Evolutionary conservation across 139 green algal genomes (phyloP).

Genomic region (Gonium pectorale): DNA sequence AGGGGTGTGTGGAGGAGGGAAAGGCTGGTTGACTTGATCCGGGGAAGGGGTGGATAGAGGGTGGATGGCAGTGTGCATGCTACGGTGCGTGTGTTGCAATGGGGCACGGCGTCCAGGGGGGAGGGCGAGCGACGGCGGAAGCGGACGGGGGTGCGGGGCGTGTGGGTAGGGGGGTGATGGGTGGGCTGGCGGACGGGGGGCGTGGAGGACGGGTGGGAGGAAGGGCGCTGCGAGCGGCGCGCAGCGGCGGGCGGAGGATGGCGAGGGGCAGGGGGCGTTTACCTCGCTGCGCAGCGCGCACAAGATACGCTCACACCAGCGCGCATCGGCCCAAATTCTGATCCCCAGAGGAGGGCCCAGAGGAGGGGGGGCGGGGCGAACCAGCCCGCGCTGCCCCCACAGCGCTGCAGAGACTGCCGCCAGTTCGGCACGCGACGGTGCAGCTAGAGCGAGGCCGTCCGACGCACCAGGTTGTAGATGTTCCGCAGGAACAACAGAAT

Average conservation of each 20-base stretch:
- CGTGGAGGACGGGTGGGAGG: too few species aligned
- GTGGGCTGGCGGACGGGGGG: not conserved
- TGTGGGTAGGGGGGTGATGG: not conserved
- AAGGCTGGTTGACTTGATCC: too few species aligned
- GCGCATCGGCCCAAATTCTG: not conserved
- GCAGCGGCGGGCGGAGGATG: too few species aligned
- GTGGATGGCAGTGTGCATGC: not conserved
- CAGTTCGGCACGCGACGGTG: not conserved
- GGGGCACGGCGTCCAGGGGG: not conserved
- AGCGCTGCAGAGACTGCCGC: not conserved
- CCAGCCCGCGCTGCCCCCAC: too few species aligned
- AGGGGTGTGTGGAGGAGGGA: not conserved
- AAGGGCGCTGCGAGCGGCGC: too few species aligned
- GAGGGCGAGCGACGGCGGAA: not conserved
- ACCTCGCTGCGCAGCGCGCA: not conserved
- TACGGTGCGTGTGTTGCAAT: not conserved
- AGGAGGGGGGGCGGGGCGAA: too few species aligned
- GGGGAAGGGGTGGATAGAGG: too few species aligned
- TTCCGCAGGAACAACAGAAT: conserved; percentile 19
- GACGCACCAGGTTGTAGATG: conserved; percentile 23
- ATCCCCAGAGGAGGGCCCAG: too few species aligned
- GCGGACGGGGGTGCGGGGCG: not conserved
- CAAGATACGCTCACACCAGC: not conserved
- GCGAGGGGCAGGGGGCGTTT: too few species aligned
- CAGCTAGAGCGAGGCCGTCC: not conserved